phyloP scores from a whole-genome alignment of 164 flowering plant genomes.

The Warburgia ugandensis region DNA sequence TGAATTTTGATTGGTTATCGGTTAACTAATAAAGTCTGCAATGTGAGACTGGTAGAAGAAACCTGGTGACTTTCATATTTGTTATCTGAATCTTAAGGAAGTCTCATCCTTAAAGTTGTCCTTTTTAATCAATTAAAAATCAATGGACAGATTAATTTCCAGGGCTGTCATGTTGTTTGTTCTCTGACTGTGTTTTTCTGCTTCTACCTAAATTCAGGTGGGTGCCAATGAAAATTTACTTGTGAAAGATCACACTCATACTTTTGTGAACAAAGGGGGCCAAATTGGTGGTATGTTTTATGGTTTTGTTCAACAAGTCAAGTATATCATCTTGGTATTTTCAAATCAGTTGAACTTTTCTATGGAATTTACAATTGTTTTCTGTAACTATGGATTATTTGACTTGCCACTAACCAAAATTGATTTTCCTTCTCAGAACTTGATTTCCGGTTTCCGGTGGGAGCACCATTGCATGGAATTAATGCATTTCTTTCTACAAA shows the following conservation, averaged over 20 bases:
- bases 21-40: too few relatives aligned
- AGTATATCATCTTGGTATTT: conserved; percentile 1
- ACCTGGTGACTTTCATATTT: too few relatives aligned
- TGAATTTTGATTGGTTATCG: too few relatives aligned
- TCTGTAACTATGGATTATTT: neutral
- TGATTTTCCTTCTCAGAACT: conserved; percentile 56
- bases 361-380: neutral
- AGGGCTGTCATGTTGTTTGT: too few relatives aligned
- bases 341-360: neutral
- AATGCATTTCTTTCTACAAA: conserved; percentile 81
- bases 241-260: conserved; percentile 98
- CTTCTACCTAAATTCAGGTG: conserved; percentile 40
- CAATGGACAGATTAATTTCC: too few relatives aligned
- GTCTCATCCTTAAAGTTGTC: too few relatives aligned
- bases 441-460: conserved; percentile 89
- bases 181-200: conserved; percentile 11
- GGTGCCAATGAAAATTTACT: conserved; percentile 91
- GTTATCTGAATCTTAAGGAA: too few relatives aligned
- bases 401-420: conserved; percentile 5
- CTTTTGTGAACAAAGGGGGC: conserved; percentile 88
- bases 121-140: too few relatives aligned
- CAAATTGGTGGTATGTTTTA: conserved; percentile 68
- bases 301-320: too few relatives aligned
- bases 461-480: conserved; percentile 96
- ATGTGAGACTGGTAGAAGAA: too few relatives aligned